Percentiles rank a stretch among this genome's conserved stretches.
phyloP scores from a whole-genome alignment of 345 rosid genomes.

The Aquilaria sinensis region DNA sequence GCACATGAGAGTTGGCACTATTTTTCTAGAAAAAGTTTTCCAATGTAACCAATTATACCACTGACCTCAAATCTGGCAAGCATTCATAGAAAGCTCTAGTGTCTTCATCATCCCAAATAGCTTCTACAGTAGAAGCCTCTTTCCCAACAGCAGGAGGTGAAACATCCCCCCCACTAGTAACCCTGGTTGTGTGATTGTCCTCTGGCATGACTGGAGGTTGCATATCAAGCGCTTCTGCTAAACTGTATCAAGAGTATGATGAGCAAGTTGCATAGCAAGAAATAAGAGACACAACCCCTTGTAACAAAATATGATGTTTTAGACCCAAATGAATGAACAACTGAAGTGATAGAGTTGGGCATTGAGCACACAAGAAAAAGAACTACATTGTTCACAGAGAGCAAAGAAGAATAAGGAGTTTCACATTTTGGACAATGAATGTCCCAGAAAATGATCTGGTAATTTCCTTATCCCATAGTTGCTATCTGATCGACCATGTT shows the following conservation, averaged over 20 bases:
- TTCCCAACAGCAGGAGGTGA: slow-evolving; percentile 66
- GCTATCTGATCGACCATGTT: too few relatives aligned
- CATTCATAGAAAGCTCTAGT: slow-evolving; percentile 93
- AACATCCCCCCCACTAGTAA: slow-evolving; percentile 77
- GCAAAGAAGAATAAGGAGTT: too few relatives aligned
- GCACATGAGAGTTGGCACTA: background rate
- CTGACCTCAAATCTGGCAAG: slow-evolving; percentile 96
- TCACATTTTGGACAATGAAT: too few relatives aligned
- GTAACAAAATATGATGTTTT: too few relatives aligned
- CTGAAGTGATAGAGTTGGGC: too few relatives aligned
- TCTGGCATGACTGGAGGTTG: slow-evolving; percentile 98
- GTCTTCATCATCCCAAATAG: slow-evolving; percentile 98
- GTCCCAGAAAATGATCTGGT: too few relatives aligned
- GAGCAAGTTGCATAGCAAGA: too few relatives aligned
- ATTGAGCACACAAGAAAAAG: too few relatives aligned
- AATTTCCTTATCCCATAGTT: too few relatives aligned
- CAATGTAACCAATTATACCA: slow-evolving; percentile 13
- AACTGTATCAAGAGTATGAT: slow-evolving; percentile 30
- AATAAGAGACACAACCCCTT: too few relatives aligned
- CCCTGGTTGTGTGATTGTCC: slow-evolving; percentile 93
- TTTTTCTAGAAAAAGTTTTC: slow-evolving; percentile 4
- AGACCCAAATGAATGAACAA: too few relatives aligned
- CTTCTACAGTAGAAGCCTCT: slow-evolving; percentile 68
- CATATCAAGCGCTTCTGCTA: slow-evolving; percentile 98
- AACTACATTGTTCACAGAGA: too few relatives aligned